phyloP scores from a whole-genome alignment of 2,329 filamentous ascomycete species.

The Trichoderma citrinoviride region DNA sequence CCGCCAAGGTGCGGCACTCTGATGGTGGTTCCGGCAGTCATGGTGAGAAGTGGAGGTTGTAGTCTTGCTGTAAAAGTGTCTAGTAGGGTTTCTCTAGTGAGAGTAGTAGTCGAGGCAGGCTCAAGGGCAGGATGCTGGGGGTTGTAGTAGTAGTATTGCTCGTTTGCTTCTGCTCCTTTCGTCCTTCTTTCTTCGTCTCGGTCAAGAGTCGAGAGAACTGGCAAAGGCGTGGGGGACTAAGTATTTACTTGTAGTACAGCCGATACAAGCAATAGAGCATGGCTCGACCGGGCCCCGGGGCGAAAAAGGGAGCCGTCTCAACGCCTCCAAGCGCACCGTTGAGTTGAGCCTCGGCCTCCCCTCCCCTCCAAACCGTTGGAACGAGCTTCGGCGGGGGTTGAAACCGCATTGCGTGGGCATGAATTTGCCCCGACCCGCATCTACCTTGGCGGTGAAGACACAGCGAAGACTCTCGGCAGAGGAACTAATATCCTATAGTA shows the following conservation, averaged over 20 bases:
- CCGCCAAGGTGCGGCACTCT: conserved; percentile 48
- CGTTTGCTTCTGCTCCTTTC: background rate
- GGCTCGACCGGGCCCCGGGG: background rate
- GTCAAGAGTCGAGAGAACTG: background rate
- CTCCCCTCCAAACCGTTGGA: background rate
- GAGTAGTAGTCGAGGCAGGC: background rate
- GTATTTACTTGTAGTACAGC: conserved; percentile 4
- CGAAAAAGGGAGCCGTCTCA: background rate
- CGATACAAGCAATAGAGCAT: background rate
- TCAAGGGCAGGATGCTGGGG: no score
- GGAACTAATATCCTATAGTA: background rate
- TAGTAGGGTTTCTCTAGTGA: background rate
- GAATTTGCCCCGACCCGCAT: background rate
- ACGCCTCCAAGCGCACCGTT: conserved; percentile 3
- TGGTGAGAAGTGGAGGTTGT: conserved; percentile 22
- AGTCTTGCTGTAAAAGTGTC: background rate
- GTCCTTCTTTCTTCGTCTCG: background rate
- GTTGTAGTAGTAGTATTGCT: no score
- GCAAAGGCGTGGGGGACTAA: conserved; percentile 6
- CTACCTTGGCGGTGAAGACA: background rate
- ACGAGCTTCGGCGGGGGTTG: conserved; percentile 9
- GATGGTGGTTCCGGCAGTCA: conserved; percentile 44
- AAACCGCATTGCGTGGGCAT: background rate
- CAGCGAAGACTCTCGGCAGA: no score
- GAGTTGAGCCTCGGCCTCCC: conserved; percentile 12